Base-by-base conservation (phyloP, 495 filamentous ascomycete genomes). In the Xylaria venustula region DNA sequence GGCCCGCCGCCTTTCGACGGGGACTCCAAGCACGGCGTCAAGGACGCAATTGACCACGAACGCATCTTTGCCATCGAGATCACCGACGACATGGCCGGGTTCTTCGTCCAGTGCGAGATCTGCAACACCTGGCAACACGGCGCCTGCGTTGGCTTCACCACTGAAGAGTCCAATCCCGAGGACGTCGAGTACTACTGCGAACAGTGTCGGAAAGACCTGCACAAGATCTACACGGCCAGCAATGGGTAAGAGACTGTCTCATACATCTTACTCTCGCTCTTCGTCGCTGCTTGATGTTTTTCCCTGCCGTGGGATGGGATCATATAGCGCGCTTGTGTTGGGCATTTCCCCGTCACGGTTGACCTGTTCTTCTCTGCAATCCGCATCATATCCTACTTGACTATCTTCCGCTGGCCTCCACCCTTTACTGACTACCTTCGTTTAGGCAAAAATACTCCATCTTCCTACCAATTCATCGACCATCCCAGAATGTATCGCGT, bases 51-150 rank as follows among this genome's bases (percentile, higher is more conserved):
- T 57, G 81, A 83, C 58, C 76, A 83, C 26, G 75, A 83, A 54
- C 74, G 76, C 20, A 78, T 86, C 61, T 84, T 87, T 62, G 78
- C 85, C 54, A 89, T 92, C 67, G 79, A 87, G 51, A 75, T 91
- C 48, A 83, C 87, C 26, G 93, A 98, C 67, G 93, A 97, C 47
- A 80, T 90, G 49, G 93, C 94, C 37, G 92, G 93, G 15, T 88
- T 98, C 73, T 99, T 96, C 73, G 93, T 99, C 61, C 94, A 98
- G 78, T 99, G 94, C 84, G 94, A 99, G 74, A 79, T 85, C 49
- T 99, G 94, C 77, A 95, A 97, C 72, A 94, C 97, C 55, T 99
- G 94, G 94, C 94, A 99, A 70, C 94, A 99, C 68, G 95, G 94
- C 70, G 92, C 91, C 58, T 99, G 94, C 75, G 95, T 99, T 51